These are phyloP conservation scores for Fusarium equiseti DNA, from an alignment of 2,329 filamentous ascomycete genomes.

Conservation along the genomic window DNA sequence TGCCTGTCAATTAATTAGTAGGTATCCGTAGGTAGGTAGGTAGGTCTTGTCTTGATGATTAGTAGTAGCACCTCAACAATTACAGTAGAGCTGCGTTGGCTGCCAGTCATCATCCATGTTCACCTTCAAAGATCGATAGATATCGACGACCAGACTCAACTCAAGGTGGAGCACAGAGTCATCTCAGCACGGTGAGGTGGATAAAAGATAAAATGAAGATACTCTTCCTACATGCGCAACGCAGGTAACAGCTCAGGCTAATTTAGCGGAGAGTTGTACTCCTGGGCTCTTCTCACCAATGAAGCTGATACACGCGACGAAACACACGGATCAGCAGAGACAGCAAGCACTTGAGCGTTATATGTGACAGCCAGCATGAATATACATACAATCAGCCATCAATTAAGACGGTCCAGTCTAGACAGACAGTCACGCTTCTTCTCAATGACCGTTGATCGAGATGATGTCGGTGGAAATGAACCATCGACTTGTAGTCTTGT, in stretches of 20 bases:
- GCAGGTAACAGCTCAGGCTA: conserved; percentile 24
- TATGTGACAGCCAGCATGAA: conserved; percentile 14
- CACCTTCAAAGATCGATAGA: conserved; percentile 9
- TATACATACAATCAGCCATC: background rate
- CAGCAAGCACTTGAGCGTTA: conserved; percentile 12
- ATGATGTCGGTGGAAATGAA: conserved; percentile 49
- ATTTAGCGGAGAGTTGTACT: conserved; percentile 21
- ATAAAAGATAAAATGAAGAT: conserved; percentile 39
- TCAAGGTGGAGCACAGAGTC: conserved; percentile 32
- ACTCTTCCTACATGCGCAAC: conserved; percentile 8
- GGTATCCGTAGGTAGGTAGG: too few relatives aligned
- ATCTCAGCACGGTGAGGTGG: conserved; percentile 36
- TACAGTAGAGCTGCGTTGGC: background rate
- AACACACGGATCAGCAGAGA: conserved; percentile 32
- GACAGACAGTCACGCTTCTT: background rate
- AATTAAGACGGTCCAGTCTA: background rate
- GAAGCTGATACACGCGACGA: conserved; percentile 40
- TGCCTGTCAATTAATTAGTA: background rate
- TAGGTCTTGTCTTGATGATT: background rate
- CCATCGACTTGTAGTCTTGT: conserved; percentile 7
- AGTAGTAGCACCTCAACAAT: conserved; percentile 26
- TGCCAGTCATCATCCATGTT: conserved; percentile 16
- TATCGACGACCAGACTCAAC: conserved; percentile 26
- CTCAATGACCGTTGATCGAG: conserved; percentile 1
- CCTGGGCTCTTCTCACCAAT: conserved; percentile 16